These are phyloP conservation scores for Toxicodendron radicans DNA, from an alignment of 345 rosid genomes.

Conservation along the genomic window DNA sequence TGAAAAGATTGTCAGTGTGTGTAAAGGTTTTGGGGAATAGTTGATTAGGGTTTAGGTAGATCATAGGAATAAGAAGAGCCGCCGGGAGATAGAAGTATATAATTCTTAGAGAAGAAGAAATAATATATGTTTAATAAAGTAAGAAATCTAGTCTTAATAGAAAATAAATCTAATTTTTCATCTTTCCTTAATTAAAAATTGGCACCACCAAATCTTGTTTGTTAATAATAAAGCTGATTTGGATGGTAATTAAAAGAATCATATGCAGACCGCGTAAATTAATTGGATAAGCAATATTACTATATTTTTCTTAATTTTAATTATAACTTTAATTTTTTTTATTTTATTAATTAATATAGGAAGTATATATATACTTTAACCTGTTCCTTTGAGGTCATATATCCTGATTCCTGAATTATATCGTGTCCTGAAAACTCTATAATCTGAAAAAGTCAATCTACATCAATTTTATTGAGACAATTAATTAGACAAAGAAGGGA, in stretches of 20 bases:
- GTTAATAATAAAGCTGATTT: neutral
- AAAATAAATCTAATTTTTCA: constrained; percentile 17
- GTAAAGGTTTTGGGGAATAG: constrained; percentile 22
- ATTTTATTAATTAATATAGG: too few relatives aligned
- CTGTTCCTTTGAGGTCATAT: too few relatives aligned
- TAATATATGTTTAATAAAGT: constrained; percentile 5
- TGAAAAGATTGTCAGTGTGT: constrained; percentile 34
- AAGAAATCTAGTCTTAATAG: constrained; percentile 14
- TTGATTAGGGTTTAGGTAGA: constrained; percentile 54
- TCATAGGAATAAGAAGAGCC: constrained; percentile 42
- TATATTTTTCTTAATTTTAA: too few relatives aligned
- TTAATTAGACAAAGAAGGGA: too few relatives aligned
- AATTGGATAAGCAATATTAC: too few relatives aligned
- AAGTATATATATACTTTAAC: too few relatives aligned
- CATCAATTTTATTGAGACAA: too few relatives aligned
- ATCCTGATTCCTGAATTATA: too few relatives aligned
- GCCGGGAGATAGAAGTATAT: neutral
- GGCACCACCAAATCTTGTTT: neutral
- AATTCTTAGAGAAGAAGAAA: neutral
- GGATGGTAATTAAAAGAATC: neutral
- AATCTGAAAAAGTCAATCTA: too few relatives aligned
- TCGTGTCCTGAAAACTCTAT: too few relatives aligned
- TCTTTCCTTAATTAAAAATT: neutral
- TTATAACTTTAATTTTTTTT: too few relatives aligned
- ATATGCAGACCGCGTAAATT: neutral